Conservation (phyloP, 164 flowering plant species). For the Vitis amurensis region DNA sequence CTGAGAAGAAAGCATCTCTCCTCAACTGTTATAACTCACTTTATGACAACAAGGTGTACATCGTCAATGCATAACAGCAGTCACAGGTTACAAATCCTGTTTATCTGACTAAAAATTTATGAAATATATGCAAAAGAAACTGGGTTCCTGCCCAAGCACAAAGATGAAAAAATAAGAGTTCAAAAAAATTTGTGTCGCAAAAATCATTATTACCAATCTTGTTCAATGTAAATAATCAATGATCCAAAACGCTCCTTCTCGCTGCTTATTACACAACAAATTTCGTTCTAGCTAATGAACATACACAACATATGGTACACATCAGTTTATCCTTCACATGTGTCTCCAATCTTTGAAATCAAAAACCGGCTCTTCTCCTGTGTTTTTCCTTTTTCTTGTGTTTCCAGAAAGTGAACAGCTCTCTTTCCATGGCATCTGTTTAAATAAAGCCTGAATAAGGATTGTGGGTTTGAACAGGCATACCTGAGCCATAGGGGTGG, state of each 20-base stretch:
- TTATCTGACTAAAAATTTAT: no score
- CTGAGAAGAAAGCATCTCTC: no score
- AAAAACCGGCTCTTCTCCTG: not conserved
- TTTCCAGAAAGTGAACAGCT: not conserved
- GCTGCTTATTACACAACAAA: slow-evolving; percentile 32
- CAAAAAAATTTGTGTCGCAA: slow-evolving; percentile 1
- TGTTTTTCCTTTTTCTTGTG: slow-evolving; percentile 2
- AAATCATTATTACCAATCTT: slow-evolving; percentile 18
- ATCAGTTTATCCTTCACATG: slow-evolving; percentile 6
- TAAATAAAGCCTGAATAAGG: slow-evolving; percentile 64
- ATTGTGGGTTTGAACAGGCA: slow-evolving; percentile 66
- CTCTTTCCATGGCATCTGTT: not conserved
- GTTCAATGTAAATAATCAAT: slow-evolving; percentile 12
- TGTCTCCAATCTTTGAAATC: not conserved
- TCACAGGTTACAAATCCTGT: no score
- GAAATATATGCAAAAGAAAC: not conserved
- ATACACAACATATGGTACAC: slow-evolving; percentile 53
- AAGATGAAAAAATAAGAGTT: not conserved
- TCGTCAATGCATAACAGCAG: no score
- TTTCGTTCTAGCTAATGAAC: slow-evolving; percentile 31
- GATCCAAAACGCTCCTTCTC: slow-evolving; percentile 7
- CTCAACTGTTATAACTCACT: no score
- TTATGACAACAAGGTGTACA: no score
- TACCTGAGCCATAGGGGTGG: slow-evolving; percentile 51
- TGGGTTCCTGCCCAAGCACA: not conserved